phyloP scores from a whole-genome alignment of 2,329 filamentous ascomycete genomes.

The Cyphellophora europaea region DNA sequence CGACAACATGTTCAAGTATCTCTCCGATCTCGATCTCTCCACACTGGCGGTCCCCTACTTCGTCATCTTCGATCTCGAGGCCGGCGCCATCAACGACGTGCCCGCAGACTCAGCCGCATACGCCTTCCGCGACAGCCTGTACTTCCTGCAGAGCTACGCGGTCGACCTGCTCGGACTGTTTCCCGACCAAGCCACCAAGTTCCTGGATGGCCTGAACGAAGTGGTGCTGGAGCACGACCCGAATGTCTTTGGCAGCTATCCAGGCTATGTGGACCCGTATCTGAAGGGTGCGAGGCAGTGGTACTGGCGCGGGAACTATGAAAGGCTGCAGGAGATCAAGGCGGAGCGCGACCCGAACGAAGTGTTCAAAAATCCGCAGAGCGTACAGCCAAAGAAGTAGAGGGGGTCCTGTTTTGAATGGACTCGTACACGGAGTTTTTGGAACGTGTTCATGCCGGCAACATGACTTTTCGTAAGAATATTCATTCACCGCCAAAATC shows the following conservation, averaged over 20 bases:
- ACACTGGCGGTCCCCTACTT: slow-evolving; percentile 44
- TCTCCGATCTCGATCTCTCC: slow-evolving; percentile 40
- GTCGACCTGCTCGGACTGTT: slow-evolving; percentile 39
- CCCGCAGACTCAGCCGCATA: slow-evolving; percentile 50
- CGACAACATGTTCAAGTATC: slow-evolving; percentile 43
- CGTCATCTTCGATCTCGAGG: slow-evolving; percentile 53
- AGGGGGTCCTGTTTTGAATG: too few species aligned
- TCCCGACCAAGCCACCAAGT: slow-evolving; percentile 37
- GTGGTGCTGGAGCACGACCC: slow-evolving; percentile 30
- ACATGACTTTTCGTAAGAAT: too few species aligned
- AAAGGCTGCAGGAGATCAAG: slow-evolving; percentile 41
- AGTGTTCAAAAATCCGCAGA: slow-evolving; percentile 52
- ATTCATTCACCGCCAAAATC: too few species aligned
- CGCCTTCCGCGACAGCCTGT: slow-evolving; percentile 53
- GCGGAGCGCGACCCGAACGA: slow-evolving; percentile 42
- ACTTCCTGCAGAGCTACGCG: slow-evolving; percentile 56
- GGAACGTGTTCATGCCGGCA: too few species aligned
- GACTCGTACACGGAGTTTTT: too few species aligned
- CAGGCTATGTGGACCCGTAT: slow-evolving; percentile 52
- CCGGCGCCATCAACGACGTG: slow-evolving; percentile 51
- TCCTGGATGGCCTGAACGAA: slow-evolving; percentile 44
- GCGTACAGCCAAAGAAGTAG: slow-evolving; percentile 14
- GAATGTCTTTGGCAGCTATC: slow-evolving; percentile 44
- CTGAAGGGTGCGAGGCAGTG: slow-evolving; percentile 37
- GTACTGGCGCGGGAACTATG: slow-evolving; percentile 49